Conservation (phyloP, 192 early-diverging fungal genomes). For the Allomyces macrogynus region DNA sequence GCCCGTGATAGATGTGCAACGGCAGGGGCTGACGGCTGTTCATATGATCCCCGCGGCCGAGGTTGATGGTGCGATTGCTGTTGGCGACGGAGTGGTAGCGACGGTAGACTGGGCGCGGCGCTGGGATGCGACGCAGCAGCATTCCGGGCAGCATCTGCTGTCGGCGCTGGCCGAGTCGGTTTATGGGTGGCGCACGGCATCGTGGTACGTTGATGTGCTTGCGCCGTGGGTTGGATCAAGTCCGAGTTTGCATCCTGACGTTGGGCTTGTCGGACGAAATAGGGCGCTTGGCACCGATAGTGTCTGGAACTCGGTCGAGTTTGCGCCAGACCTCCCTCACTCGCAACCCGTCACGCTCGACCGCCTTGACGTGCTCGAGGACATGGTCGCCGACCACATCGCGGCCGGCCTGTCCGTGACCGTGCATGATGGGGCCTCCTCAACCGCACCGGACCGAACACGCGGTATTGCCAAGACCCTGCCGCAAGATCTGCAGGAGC, state of each 20-base stretch:
- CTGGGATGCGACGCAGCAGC: constrained; percentile 55
- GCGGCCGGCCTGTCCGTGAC: background rate
- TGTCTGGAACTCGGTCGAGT: background rate
- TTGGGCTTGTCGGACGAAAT: background rate
- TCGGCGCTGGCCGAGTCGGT: background rate
- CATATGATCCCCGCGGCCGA: constrained; percentile 11
- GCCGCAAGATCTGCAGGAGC: too few relatives aligned
- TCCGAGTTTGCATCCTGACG: too few relatives aligned
- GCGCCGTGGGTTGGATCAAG: too few relatives aligned
- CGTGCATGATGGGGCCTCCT: background rate
- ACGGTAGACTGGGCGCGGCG: constrained; percentile 43
- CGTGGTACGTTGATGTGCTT: background rate
- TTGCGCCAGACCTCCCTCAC: background rate
- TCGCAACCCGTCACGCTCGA: background rate
- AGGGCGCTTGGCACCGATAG: background rate
- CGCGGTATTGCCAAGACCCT: too few relatives aligned
- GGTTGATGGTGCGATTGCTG: too few relatives aligned
- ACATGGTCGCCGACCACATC: background rate
- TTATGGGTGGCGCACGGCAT: background rate
- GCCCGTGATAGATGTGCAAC: constrained; percentile 28
- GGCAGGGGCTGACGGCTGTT: constrained; percentile 34
- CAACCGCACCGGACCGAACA: too few relatives aligned
- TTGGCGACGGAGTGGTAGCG: constrained; percentile 21
- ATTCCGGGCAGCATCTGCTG: constrained; percentile 21
- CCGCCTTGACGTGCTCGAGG: background rate